Base-by-base conservation (phyloP, 2,329 filamentous ascomycete genomes). In the Neofusicoccum parvum region DNA sequence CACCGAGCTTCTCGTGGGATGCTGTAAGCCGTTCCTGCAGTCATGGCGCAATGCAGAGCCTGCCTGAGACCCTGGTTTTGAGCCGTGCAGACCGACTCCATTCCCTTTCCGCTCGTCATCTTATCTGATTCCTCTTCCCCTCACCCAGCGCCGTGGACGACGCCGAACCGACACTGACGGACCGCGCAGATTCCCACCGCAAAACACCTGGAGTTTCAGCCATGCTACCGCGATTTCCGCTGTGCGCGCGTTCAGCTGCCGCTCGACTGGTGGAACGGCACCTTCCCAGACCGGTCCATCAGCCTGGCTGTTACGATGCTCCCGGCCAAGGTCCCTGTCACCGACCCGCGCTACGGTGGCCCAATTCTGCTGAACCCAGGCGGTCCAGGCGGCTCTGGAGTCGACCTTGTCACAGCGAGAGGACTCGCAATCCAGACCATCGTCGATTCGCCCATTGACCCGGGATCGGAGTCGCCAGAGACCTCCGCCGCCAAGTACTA, bases 361-460 rank as follows among this genome's bases (percentile, higher is more conserved):
- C 74, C 79, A 2, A 69, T 81, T 7, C 65, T 82, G 11, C 67
- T 80, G 66, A 82, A 82, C 43, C 80, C 80, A 9, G 80, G 80
- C 5, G 80, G 80, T 1, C 80, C 80, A 1, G 79, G 80, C 27
- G 80, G 78, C 14, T 74, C 77, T 10, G 80, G 80, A 32, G 71
- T 78, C 14, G 62, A 68, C 3, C 71, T 77, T 17, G 72, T 76
- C 2, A 63, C 75, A 3, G 5, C 53, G 7, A 32, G 66, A 27
- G 78, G 73, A 14, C 65, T 65, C 15, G 20, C 67, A 3, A 45
- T 78, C 17, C 76, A 74, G 56, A 67, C 65, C 15, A 66, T 77
- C 27, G 72, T 76, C 10, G 76, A 76, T 64, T 70, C 72, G 14
- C 53, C 62, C 17, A 60, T 46, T 1, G 60, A 64, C 34, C 59